Conservation (phyloP, 1,139 yeast genomes). For the Debaryomyces robertsiae region DNA sequence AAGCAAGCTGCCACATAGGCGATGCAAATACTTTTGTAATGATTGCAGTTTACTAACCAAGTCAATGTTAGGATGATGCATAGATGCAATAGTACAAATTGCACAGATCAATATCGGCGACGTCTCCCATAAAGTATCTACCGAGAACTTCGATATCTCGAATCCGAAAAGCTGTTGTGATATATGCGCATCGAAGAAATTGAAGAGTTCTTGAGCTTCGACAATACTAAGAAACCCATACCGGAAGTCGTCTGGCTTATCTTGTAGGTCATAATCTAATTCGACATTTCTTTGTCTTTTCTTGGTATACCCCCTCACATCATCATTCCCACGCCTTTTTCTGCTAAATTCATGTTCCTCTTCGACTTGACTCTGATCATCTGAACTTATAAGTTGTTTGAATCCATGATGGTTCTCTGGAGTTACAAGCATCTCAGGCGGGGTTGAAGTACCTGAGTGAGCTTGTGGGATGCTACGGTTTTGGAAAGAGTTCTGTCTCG, state of each 20-base stretch:
- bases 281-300: background rate
- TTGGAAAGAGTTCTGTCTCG: background rate
- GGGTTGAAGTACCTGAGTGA: no score
- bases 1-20: conserved; percentile 48
- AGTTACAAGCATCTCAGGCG: no score
- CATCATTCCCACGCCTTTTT: background rate
- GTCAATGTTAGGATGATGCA: conserved; percentile 51
- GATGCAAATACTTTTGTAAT: conserved; percentile 47
- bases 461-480: background rate
- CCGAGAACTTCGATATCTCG: conserved; percentile 53
- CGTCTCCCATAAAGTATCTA: conserved; percentile 53
- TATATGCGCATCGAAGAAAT: conserved; percentile 56
- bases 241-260: conserved; percentile 37
- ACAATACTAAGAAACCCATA: conserved; percentile 35
- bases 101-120: conserved; percentile 66
- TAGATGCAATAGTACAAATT: conserved; percentile 62
- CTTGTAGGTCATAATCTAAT: background rate
- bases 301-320: conserved; percentile 10
- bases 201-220: conserved; percentile 55
- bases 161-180: conserved; percentile 71
- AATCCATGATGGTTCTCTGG: background rate
- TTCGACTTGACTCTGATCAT: background rate
- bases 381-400: background rate
- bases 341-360: no score
- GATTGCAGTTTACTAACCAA: conserved; percentile 39